Evolutionary conservation across 2,329 filamentous ascomycete genomes (phyloP).

Genomic region (Diaporthe vaccinii): DNA sequence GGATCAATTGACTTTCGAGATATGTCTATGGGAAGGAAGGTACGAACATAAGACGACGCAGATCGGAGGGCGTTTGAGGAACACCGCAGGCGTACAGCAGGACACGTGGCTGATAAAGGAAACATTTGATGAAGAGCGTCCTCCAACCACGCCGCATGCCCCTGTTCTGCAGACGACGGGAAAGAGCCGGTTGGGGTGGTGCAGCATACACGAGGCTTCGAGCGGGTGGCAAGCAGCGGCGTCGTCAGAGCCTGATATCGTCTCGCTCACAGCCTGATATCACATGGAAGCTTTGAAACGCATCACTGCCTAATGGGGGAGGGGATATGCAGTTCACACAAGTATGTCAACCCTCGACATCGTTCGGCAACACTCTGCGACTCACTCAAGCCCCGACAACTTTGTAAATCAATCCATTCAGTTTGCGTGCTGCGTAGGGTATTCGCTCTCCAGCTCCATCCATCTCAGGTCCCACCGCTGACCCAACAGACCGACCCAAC

Average conservation of each 20-base stretch:
- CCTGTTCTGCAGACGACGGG: neutral
- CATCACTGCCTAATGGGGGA: too few relatives aligned
- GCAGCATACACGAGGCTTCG: neutral
- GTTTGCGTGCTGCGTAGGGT: conserved; percentile 11
- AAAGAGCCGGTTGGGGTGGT: neutral
- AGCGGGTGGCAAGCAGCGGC: neutral
- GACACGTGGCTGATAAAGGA: neutral
- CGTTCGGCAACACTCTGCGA: neutral
- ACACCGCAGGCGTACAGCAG: neutral
- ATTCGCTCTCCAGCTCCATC: conserved; percentile 20
- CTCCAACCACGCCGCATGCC: neutral
- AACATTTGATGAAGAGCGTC: neutral
- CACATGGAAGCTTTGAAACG: neutral
- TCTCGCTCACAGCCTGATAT: neutral
- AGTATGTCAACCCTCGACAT: neutral
- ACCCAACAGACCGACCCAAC: neutral
- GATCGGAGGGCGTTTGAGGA: neutral
- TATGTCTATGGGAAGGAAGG: neutral
- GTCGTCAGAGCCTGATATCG: neutral
- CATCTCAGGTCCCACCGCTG: neutral
- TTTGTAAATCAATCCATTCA: conserved; percentile 4
- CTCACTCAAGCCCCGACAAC: accelerated
- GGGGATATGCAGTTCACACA: neutral
- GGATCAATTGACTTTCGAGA: too few relatives aligned
- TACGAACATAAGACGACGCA: neutral